Evolutionary conservation across 176 grass and related monocot species (phyloP), one percentile per base, ranked within the genome.

Genomic region (Lolium perenne): DNA sequence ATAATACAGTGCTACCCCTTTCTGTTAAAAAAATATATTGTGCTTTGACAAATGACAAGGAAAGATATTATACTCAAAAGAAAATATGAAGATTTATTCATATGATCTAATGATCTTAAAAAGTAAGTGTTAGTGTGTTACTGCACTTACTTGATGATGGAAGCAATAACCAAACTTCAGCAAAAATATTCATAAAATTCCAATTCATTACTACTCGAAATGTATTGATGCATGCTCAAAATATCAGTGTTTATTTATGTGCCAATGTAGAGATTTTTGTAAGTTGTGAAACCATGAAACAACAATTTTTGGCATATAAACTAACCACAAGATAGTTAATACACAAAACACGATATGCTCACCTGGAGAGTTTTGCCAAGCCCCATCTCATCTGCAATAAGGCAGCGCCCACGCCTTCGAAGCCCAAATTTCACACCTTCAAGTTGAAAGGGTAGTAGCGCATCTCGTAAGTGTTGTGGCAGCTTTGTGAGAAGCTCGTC

Each of bases 331-430:
- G 3, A 49, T 74, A 74, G n/a, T 74, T 74, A 49, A 55, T 38
- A 35, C n/a, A 46, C 43, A 48, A 51, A 74, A 18, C 43, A 43
- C 17, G 86, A 50, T 55, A 73, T 79, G 66, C 80, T 83, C 45
- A 95, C 95, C 93, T 98, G 93, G 54, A 95, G 84, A 76, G 93
- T 98, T 90, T 98, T 98, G 83, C 95, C 95, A 74, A 98, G 91
- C 15, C 95, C 95, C 95, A 98, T 98, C 74, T 98, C 93, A 92
- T 98, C 95, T 81, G 95, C 93, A 84, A 98, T 98, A 82, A 98
- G 90, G 74, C 95, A 98, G 21, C 88, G 75, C 8, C 93, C 95
- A 79, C 79, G 80, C 78, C 95, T 90, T 87, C 82, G 86, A 77
- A 98, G 93, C 80, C 91, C 91, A 87, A 95, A 98, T 85, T 46